Evolutionary conservation across 805 yeast genomes (phyloP).

Genomic region (Saccharomycopsis javanensis): DNA sequence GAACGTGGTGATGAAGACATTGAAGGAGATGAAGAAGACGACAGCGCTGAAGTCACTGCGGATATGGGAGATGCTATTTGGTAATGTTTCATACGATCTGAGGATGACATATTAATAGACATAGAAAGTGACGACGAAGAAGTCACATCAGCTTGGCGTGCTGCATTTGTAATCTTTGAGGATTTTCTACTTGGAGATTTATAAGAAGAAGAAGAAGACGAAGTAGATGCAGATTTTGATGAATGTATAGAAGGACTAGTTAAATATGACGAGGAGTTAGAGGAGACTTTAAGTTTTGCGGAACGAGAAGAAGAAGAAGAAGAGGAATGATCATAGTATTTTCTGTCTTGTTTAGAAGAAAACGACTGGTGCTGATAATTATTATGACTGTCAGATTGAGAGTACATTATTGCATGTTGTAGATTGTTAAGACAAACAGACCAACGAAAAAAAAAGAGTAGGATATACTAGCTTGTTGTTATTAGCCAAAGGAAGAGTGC

Average conservation of each 20-base stretch:
- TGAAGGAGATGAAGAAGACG: not conserved
- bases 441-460: not conserved
- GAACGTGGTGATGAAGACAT: not conserved
- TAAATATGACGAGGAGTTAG: not conserved
- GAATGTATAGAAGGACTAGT: not conserved
- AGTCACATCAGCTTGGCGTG: not conserved
- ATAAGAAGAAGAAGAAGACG: not conserved
- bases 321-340: not conserved
- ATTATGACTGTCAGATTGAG: not conserved
- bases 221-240: not conserved
- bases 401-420: slow-evolving; percentile 1
- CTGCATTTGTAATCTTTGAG: not conserved
- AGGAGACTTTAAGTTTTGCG: not conserved
- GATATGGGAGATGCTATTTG: not conserved
- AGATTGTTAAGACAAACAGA: not conserved
- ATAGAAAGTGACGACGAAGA: not conserved
- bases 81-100: not conserved
- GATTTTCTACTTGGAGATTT: not conserved
- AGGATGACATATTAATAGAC: not conserved
- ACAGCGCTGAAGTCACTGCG: not conserved
- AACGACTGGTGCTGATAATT: not conserved
- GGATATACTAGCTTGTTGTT: too few species aligned
- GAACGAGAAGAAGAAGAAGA: not conserved
- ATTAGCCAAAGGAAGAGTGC: too few species aligned
- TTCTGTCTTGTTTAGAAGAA: not conserved